A percentile compares a stretch with the other conserved stretches of the same genome.
These are phyloP conservation scores for Hypoxylon lienhwacheense DNA, from an alignment of 495 filamentous ascomycete genomes.

Conservation along the genomic window DNA sequence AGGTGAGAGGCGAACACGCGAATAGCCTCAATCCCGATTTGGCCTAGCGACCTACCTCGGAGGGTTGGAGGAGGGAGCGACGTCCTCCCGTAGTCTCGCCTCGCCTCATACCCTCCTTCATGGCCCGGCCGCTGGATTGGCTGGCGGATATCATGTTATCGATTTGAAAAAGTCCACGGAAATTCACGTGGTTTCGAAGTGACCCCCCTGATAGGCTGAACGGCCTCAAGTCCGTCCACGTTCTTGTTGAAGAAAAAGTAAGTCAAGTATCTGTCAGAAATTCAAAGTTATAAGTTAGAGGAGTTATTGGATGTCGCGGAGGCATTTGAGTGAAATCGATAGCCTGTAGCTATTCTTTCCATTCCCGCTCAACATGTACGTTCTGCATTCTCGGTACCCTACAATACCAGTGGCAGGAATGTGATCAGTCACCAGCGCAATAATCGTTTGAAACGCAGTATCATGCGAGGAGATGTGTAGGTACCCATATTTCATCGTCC, in stretches of 20 bases:
- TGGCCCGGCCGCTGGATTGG: background rate
- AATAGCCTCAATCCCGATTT: slow-evolving; percentile 28
- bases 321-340: slow-evolving; percentile 4
- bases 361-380: slow-evolving; percentile 6
- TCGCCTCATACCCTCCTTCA: background rate
- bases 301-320: slow-evolving; percentile 7
- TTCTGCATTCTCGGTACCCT: slow-evolving; percentile 5
- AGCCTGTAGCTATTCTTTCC: slow-evolving; percentile 10
- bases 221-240: background rate
- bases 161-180: background rate
- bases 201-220: slow-evolving; percentile 15
- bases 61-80: background rate
- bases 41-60: background rate
- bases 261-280: background rate
- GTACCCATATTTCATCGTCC: slow-evolving; percentile 2
- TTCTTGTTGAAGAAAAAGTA: background rate
- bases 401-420: slow-evolving; percentile 24
- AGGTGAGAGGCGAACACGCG: slow-evolving; percentile 6
- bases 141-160: background rate
- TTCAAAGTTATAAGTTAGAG: background rate
- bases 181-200: slow-evolving; percentile 5
- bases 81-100: background rate
- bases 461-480: slow-evolving; percentile 13
- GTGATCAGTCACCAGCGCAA: slow-evolving; percentile 25
- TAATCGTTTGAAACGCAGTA: slow-evolving; percentile 21